A percentile compares a stretch with the other conserved stretches of the same genome.
These are phyloP conservation scores for Chrysoporthe puriensis DNA, from an alignment of 2,329 filamentous ascomycete genomes.

Conservation along the genomic window DNA sequence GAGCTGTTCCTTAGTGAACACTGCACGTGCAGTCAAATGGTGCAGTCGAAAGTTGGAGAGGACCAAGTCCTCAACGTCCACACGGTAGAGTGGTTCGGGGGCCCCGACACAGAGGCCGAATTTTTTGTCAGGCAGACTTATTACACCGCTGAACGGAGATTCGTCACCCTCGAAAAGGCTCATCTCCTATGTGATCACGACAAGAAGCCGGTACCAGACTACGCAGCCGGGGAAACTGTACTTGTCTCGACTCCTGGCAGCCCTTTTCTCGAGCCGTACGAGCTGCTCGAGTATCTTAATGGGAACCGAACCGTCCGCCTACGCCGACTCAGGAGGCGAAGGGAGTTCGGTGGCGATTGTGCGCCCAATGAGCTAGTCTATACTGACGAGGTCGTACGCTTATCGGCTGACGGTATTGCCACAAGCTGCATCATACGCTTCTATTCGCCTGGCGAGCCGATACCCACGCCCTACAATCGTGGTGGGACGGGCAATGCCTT, in stretches of 20 bases:
- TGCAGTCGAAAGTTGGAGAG: slow-evolving; percentile 48
- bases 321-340: slow-evolving; percentile 57
- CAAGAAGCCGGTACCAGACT: slow-evolving; percentile 36
- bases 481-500: slow-evolving; percentile 69
- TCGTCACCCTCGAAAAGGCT: slow-evolving; percentile 57
- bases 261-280: slow-evolving; percentile 59
- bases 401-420: slow-evolving; percentile 48
- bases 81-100: slow-evolving; percentile 60
- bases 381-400: slow-evolving; percentile 47
- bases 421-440: slow-evolving; percentile 64
- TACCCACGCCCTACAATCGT: slow-evolving; percentile 68
- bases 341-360: slow-evolving; percentile 42
- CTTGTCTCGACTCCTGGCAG: slow-evolving; percentile 45
- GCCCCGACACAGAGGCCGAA: slow-evolving; percentile 48
- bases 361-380: slow-evolving; percentile 64
- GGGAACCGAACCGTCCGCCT: slow-evolving; percentile 45
- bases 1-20: slow-evolving; percentile 79
- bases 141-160: slow-evolving; percentile 60
- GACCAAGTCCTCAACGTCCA: slow-evolving; percentile 62
- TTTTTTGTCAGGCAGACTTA: slow-evolving; percentile 77
- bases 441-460: slow-evolving; percentile 47
- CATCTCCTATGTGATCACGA: slow-evolving; percentile 59
- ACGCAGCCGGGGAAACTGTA: slow-evolving; percentile 62
- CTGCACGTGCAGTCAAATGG: slow-evolving; percentile 65
- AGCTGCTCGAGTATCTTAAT: slow-evolving; percentile 49